These are phyloP conservation scores for Zea luxurians DNA, from an alignment of 176 grass and related monocot genomes.

Conservation along the genomic window DNA sequence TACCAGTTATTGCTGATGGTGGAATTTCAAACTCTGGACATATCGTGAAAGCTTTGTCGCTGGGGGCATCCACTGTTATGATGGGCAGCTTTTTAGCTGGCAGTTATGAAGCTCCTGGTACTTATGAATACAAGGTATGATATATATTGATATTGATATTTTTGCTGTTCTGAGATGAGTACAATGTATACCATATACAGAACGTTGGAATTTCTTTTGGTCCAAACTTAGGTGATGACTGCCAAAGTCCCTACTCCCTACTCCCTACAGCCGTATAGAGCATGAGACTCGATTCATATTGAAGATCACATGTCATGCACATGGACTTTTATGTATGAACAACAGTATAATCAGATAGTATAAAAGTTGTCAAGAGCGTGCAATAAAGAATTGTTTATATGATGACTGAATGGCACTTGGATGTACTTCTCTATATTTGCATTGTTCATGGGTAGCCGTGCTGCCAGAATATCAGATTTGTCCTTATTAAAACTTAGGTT, in stretches of 20 bases:
- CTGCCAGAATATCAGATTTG: background rate
- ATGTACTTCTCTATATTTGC: background rate
- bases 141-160: background rate
- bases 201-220: slow-evolving; percentile 1
- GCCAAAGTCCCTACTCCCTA: background rate
- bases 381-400: background rate
- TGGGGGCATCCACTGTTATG: slow-evolving; percentile 91
- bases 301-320: slow-evolving; percentile 7
- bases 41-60: slow-evolving; percentile 85
- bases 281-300: background rate
- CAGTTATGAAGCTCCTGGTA: slow-evolving; percentile 87
- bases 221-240: background rate
- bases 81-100: slow-evolving; percentile 97
- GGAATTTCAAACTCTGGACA: slow-evolving; percentile 97
- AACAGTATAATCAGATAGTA: slow-evolving; percentile 17
- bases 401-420: background rate
- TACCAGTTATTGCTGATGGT: slow-evolving; percentile 91
- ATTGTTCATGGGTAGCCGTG: background rate
- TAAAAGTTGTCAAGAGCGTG: background rate
- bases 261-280: background rate
- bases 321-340: slow-evolving; percentile 23
- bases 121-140: slow-evolving; percentile 71
- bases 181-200: background rate
- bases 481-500: background rate
- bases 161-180: background rate